A percentile compares a stretch with the other conserved stretches of the same genome.
phyloP scores from a whole-genome alignment of 352 stramenopile species.

The Lagenidium sp. region DNA sequence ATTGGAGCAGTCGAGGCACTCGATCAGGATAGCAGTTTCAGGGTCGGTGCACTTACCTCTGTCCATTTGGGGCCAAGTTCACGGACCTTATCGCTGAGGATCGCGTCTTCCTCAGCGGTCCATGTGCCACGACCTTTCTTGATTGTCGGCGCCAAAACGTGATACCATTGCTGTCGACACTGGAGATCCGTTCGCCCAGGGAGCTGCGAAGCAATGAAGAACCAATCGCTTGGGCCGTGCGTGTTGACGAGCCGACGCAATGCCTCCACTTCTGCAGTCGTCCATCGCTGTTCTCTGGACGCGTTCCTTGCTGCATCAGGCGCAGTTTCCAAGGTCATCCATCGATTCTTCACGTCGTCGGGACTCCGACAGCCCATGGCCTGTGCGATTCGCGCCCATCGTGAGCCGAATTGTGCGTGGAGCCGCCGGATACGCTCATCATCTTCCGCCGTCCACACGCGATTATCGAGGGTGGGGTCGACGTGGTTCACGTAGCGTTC shows the following conservation, averaged over 20 bases:
- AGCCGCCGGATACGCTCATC: conserved; percentile 29
- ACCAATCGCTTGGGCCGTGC: conserved; percentile 53
- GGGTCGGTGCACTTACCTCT: conserved; percentile 20
- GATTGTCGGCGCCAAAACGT: conserved; percentile 35
- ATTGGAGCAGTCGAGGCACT: too few species aligned
- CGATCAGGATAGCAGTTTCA: too few species aligned
- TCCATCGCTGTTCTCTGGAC: conserved; percentile 3
- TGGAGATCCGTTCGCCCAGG: conserved; percentile 58
- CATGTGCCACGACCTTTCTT: conserved; percentile 56
- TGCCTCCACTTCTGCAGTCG: conserved; percentile 23
- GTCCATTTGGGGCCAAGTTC: conserved; percentile 48
- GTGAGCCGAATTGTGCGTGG: conserved; percentile 14
- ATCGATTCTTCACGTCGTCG: conserved; percentile 55
- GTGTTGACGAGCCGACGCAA: conserved; percentile 26
- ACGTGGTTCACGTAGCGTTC: conserved; percentile 73
- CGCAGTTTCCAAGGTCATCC: conserved; percentile 7
- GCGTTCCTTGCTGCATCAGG: neutral
- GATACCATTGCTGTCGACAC: conserved; percentile 71
- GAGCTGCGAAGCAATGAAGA: conserved; percentile 68
- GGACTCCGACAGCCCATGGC: conserved; percentile 25
- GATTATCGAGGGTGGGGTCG: conserved; percentile 19
- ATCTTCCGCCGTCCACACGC: conserved; percentile 32
- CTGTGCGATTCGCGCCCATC: conserved; percentile 28
- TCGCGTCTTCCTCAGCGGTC: conserved; percentile 31
- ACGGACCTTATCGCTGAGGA: conserved; percentile 29